Evolutionary conservation across 2,329 filamentous ascomycete genomes (phyloP).

Genomic region (Cercospora canescens): DNA sequence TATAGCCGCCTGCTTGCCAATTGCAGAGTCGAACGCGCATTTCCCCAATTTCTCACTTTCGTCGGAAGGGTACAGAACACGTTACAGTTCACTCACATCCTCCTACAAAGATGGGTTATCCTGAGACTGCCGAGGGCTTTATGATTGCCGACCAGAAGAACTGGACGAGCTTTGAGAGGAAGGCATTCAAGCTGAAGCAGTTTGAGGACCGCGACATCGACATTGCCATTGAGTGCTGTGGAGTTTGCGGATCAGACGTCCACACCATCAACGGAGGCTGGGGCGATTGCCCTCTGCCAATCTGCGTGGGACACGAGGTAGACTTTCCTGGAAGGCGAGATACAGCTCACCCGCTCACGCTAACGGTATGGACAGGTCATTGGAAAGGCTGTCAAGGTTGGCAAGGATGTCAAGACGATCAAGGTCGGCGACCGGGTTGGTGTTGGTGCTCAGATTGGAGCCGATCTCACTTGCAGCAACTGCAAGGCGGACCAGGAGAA

Average conservation of each 20-base stretch:
- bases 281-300: slow-evolving; percentile 62
- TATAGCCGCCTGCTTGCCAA: not conserved
- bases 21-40: not conserved
- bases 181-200: slow-evolving; percentile 75
- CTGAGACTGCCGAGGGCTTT: slow-evolving; percentile 53
- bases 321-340: not conserved
- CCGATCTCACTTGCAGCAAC: slow-evolving; percentile 51
- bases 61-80: too few relatives aligned
- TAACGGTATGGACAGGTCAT: slow-evolving; percentile 52
- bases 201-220: slow-evolving; percentile 87
- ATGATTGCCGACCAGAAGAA: slow-evolving; percentile 59
- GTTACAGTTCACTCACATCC: too few relatives aligned
- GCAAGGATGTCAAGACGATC: slow-evolving; percentile 51
- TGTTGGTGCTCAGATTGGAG: slow-evolving; percentile 52
- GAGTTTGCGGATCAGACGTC: slow-evolving; percentile 47
- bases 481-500: slow-evolving; percentile 56
- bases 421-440: slow-evolving; percentile 49
- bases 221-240: slow-evolving; percentile 80
- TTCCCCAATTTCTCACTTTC: not conserved
- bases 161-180: slow-evolving; percentile 56
- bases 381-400: slow-evolving; percentile 52
- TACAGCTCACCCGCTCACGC: not conserved
- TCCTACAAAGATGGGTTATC: slow-evolving; percentile 52
- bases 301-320: slow-evolving; percentile 66
- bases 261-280: slow-evolving; percentile 53